These are phyloP conservation scores for Cladosporium colombiae DNA, from an alignment of 2,329 filamentous ascomycete genomes.

Conservation along the genomic window DNA sequence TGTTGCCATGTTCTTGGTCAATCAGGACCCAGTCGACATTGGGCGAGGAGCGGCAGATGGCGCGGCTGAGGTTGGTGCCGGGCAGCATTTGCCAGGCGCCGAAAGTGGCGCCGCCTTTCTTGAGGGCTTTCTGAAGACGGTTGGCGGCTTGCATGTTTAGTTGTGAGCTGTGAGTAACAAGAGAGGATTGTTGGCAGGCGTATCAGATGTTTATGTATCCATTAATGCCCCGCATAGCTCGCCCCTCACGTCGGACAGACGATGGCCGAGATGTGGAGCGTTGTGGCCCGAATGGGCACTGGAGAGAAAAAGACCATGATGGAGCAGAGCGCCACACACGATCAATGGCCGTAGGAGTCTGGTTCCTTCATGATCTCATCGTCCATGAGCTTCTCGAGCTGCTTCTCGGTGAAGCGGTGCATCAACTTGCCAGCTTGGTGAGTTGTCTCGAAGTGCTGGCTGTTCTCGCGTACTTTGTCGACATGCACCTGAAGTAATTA, in stretches of 20 bases:
- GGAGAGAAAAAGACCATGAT: constrained; percentile 10
- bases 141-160: constrained; percentile 55
- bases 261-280: constrained; percentile 20
- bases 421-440: constrained; percentile 70
- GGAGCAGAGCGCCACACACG: not conserved
- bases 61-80: constrained; percentile 55
- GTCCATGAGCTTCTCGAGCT: constrained; percentile 71
- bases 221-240: not conserved
- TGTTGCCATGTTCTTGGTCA: constrained; percentile 59
- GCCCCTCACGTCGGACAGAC: constrained; percentile 2
- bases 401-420: constrained; percentile 70
- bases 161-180: not conserved
- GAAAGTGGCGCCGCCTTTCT: constrained; percentile 52
- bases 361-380: constrained; percentile 39
- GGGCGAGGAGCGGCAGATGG: constrained; percentile 54
- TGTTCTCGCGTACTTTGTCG: constrained; percentile 55
- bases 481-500: constrained; percentile 56
- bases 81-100: constrained; percentile 60
- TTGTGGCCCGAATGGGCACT: not conserved
- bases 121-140: constrained; percentile 53
- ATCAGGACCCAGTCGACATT: constrained; percentile 51
- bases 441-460: constrained; percentile 56
- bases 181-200: not conserved
- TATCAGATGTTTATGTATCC: not conserved
- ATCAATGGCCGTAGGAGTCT: constrained; percentile 20